A percentile compares a stretch with the other conserved stretches of the same genome.
These are phyloP conservation scores for Kurtzmaniella quercitrusa DNA, from an alignment of 1,139 yeast genomes.

Conservation along the genomic window DNA sequence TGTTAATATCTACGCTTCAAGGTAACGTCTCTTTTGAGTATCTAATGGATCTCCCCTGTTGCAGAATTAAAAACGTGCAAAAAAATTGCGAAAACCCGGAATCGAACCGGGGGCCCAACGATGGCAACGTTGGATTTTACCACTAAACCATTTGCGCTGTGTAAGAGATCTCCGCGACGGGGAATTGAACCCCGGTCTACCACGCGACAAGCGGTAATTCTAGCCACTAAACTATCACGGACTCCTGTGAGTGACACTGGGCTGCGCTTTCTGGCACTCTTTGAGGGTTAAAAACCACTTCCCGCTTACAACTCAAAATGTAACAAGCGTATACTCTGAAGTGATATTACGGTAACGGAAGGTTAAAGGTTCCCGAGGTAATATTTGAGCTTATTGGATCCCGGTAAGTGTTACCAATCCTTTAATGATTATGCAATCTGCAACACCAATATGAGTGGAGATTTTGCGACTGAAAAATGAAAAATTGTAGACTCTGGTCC, in stretches of 20 bases:
- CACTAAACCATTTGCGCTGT: slow-evolving; percentile 16
- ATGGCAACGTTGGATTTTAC: slow-evolving; percentile 9
- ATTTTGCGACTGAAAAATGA: not conserved
- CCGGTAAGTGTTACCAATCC: no score
- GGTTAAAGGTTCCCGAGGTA: no score
- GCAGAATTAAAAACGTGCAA: not conserved
- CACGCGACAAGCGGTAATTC: slow-evolving; percentile 38
- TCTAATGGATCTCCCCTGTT: no score
- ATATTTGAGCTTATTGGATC: no score
- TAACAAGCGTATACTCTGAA: no score
- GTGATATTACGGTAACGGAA: no score
- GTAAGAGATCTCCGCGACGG: slow-evolving; percentile 29
- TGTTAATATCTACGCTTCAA: no score
- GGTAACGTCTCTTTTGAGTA: no score
- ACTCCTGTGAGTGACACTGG: slow-evolving; percentile 5
- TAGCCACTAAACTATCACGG: slow-evolving; percentile 38
- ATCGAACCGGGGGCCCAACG: slow-evolving; percentile 3
- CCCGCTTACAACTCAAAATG: no score
- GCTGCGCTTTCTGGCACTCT: no score
- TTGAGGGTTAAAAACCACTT: no score
- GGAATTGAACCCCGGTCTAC: slow-evolving; percentile 40
- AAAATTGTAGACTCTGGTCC: not conserved
- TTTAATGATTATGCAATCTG: no score
- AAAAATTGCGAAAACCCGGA: slow-evolving; percentile 1
- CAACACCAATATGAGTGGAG: not conserved